phyloP scores from a whole-genome alignment of 768 basidiomycete species.

The Lactarius sp. region DNA sequence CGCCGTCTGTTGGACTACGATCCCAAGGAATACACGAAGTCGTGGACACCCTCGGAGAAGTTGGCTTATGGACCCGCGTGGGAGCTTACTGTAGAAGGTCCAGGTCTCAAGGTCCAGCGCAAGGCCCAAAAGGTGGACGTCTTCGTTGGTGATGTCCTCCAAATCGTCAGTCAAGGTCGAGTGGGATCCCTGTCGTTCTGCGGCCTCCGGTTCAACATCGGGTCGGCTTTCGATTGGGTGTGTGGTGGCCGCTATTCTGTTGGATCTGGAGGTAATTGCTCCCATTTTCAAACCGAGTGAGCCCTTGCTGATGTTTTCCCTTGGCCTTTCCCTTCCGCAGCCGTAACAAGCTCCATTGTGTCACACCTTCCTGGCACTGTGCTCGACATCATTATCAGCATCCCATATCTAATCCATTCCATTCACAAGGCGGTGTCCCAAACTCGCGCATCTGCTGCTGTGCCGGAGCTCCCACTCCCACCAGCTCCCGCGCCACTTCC shows the following conservation, averaged over 20 bases:
- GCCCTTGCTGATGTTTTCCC: conserved; percentile 7
- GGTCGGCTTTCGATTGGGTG: conserved; percentile 50
- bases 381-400: conserved; percentile 58
- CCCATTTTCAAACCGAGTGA: not conserved
- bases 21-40: conserved; percentile 45
- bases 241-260: conserved; percentile 65
- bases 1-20: conserved; percentile 35
- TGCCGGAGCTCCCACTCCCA: conserved; percentile 18
- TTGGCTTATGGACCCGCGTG: conserved; percentile 69
- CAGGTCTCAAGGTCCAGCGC: conserved; percentile 41
- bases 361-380: conserved; percentile 63
- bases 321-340: conserved; percentile 37
- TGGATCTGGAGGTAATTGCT: conserved; percentile 69
- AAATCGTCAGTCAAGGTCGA: conserved; percentile 54
- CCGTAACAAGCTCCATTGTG: conserved; percentile 62
- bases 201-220: conserved; percentile 44
- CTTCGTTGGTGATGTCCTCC: conserved; percentile 55
- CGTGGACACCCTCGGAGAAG: conserved; percentile 73
- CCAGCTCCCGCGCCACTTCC: not conserved
- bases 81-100: conserved; percentile 42
- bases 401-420: conserved; percentile 61
- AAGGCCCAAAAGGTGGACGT: conserved; percentile 51
- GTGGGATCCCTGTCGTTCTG: conserved; percentile 40
- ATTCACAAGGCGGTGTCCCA: conserved; percentile 58
- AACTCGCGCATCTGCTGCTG: conserved; percentile 40